phyloP scores from a whole-genome alignment of 768 basidiomycete genomes.

The Clathrus columnatus region DNA sequence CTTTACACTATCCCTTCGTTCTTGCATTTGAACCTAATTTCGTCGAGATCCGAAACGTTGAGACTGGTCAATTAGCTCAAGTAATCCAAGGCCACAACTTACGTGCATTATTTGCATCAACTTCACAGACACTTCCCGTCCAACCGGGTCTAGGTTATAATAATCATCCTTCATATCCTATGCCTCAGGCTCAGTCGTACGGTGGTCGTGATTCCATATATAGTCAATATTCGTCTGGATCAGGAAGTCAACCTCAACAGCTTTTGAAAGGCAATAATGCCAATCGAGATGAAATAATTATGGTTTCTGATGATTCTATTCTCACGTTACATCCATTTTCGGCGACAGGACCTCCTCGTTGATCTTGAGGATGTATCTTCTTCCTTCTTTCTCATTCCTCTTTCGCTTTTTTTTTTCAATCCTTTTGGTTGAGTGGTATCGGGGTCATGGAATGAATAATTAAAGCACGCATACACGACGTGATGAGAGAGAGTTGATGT shows the following conservation, averaged over 20 bases:
- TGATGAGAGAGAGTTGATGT: too few relatives aligned
- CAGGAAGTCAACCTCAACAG: slow-evolving; percentile 30
- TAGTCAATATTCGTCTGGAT: slow-evolving; percentile 28
- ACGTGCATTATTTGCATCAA: slow-evolving; percentile 69
- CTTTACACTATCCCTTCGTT: slow-evolving; percentile 93
- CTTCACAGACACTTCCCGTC: slow-evolving; percentile 68
- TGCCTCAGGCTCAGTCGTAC: slow-evolving; percentile 16
- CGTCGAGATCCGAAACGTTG: slow-evolving; percentile 93
- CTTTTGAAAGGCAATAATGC: slow-evolving; percentile 23
- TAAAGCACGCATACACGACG: too few relatives aligned
- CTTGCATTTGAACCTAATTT: slow-evolving; percentile 95
- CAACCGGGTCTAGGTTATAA: slow-evolving; percentile 31
- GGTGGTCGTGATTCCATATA: slow-evolving; percentile 20
- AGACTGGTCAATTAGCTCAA: slow-evolving; percentile 85
- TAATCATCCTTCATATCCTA: slow-evolving; percentile 28
- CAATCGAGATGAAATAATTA: slow-evolving; percentile 76
- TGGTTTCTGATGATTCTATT: slow-evolving; percentile 85
- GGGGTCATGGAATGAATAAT: too few relatives aligned
- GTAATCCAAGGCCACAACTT: slow-evolving; percentile 92
- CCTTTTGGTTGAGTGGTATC: too few relatives aligned
- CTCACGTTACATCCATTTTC: slow-evolving; percentile 43
- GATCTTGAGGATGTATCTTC: not conserved
- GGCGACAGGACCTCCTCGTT: not conserved
- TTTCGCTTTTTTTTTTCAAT: not conserved
- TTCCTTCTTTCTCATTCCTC: not conserved